These are phyloP conservation scores for Chaetomium sp. DNA, from an alignment of 2,329 filamentous ascomycete genomes.

Conservation along the genomic window DNA sequence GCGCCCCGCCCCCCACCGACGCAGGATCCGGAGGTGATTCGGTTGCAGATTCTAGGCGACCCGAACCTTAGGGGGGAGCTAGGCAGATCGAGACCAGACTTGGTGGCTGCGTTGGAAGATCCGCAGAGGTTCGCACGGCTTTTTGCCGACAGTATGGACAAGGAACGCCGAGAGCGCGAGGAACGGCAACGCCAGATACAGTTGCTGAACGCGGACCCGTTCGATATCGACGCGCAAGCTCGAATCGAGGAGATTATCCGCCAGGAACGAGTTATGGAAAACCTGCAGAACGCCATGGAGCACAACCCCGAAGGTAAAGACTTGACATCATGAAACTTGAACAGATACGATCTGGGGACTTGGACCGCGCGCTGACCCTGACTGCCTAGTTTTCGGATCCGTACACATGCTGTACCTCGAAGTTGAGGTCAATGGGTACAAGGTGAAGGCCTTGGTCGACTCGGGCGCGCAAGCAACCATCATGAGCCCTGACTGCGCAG, in stretches of 20 bases:
- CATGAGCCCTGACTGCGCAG: constrained; percentile 92
- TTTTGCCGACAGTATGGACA: constrained; percentile 59
- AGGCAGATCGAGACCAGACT: constrained; percentile 63
- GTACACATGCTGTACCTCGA: constrained; percentile 96
- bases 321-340: background rate
- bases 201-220: constrained; percentile 84
- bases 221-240: constrained; percentile 83
- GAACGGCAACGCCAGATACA: constrained; percentile 79
- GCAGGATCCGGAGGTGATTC: constrained; percentile 72
- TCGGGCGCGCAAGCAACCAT: constrained; percentile 97
- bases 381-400: constrained; percentile 69
- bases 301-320: constrained; percentile 84
- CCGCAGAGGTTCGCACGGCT: constrained; percentile 68
- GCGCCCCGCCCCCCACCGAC: constrained; percentile 25
- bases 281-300: constrained; percentile 92
- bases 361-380: constrained; percentile 7
- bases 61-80: constrained; percentile 66
- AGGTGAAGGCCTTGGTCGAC: constrained; percentile 93
- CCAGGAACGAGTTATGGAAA: constrained; percentile 89
- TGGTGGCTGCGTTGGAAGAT: constrained; percentile 71
- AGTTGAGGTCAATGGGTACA: constrained; percentile 87
- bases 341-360: background rate
- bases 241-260: constrained; percentile 97
- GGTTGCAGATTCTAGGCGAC: constrained; percentile 76
- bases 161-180: constrained; percentile 64